Evolutionary conservation across 495 filamentous ascomycete species (phyloP), one percentile per base, ranked within the genome.

Genomic region (Usnea hakonensis): DNA sequence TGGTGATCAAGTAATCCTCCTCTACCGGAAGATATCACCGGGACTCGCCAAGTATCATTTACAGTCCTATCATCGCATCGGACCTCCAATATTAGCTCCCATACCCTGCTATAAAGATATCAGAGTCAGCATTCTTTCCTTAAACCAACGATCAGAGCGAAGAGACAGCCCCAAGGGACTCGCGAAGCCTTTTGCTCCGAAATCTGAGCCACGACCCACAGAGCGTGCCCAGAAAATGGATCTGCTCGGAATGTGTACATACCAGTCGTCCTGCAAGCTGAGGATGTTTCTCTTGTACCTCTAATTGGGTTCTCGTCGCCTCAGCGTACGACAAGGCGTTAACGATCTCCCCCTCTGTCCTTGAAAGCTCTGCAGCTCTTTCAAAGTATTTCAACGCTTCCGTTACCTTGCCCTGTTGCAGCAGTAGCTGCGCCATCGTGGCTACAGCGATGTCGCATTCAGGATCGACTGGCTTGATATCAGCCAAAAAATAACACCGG

Each of bases 371-470:
- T 16, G 94, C 94, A 3, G 94, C 94, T 36, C 90, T 87, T 80
- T 97, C 91, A 68, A 99, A 99, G 78, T 97, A 97, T 75, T 89
- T 90, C 50, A 99, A 85, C 3, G 94, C 94, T 62, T 97, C 90
- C 23, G 86, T 89, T 41, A 97, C 95, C 78, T 96, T 96, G 70
- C 93, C 93, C 77, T 97, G 94, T 72, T 99, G 95, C 26, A 99
- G 82, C 33, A 97, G 85, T n/a, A 99, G 81, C 74, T 99, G 94
- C 8, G 94, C 94, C 94, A 99, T 97, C 48, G 94, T 99, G 48
- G 95, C 94, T 26, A 99, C 94, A 54, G 94, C 94, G 69, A 99
- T 97, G 71, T 99, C 94, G 71, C 94, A 97, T 73, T 99, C 94
- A 37, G 95, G 94, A 70, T 99, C 94, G 70, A 99, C 92, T 96